phyloP scores from a whole-genome alignment of 2,329 filamentous ascomycete genomes.

The Talaromyces islandicus region DNA sequence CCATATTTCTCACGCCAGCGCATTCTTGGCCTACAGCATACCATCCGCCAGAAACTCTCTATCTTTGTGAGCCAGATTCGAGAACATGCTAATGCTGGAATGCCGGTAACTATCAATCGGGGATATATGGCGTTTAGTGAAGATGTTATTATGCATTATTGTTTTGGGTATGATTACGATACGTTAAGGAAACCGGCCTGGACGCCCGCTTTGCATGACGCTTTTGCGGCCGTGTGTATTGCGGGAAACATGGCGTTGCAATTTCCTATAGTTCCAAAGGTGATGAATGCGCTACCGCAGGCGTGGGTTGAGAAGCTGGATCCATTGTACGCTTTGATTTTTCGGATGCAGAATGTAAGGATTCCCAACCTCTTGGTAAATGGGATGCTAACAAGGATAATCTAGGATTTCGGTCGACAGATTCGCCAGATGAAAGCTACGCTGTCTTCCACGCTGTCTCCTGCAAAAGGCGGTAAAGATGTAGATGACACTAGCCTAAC shows the following conservation, averaged over 20 bases:
- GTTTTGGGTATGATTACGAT: conserved; percentile 7
- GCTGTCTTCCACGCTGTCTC: background rate
- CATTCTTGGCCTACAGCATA: conserved; percentile 1
- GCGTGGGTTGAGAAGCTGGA: conserved; percentile 1
- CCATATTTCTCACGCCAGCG: conserved; percentile 5
- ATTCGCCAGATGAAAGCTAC: conserved; percentile 1
- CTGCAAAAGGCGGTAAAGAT: background rate
- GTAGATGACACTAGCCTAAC: background rate
- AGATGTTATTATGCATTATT: conserved; percentile 7
- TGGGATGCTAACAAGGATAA: background rate
- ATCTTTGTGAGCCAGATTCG: background rate
- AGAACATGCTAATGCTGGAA: background rate
- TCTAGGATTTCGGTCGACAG: background rate
- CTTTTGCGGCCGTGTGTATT: background rate
- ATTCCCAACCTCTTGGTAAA: background rate
- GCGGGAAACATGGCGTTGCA: conserved; percentile 6
- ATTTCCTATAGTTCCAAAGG: conserved; percentile 1
- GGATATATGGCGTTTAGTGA: conserved; percentile 6
- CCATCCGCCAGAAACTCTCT: background rate
- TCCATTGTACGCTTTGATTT: conserved; percentile 2
- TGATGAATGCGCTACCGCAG: conserved; percentile 6
- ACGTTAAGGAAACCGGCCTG: conserved; percentile 1
- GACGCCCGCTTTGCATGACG: conserved; percentile 1
- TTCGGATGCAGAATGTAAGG: conserved; percentile 5
- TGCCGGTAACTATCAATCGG: background rate